These are phyloP conservation scores for Coemansia sp. DNA, from an alignment of 192 early-diverging fungal species.

Conservation along the genomic window DNA sequence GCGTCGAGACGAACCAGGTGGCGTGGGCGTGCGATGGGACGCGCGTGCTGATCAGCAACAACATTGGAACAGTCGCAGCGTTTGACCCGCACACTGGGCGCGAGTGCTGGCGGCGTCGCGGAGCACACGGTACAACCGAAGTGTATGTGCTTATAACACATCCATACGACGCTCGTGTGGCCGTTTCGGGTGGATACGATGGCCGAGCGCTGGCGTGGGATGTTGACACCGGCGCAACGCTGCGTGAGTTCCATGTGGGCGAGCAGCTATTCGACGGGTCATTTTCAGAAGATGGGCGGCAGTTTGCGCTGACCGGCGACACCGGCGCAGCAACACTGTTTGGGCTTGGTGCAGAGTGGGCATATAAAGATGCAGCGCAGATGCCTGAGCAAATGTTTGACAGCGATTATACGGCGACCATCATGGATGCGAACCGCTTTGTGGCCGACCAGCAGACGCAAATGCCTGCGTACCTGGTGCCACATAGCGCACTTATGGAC, in stretches of 20 bases:
- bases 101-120: constrained; percentile 36
- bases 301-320: constrained; percentile 71
- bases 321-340: constrained; percentile 70
- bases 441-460: constrained; percentile 74
- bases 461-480: constrained; percentile 66
- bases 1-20: constrained; percentile 58
- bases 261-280: constrained; percentile 68
- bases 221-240: constrained; percentile 55
- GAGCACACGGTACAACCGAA: constrained; percentile 50
- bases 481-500: constrained; percentile 61
- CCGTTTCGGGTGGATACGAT: constrained; percentile 81
- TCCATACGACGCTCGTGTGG: constrained; percentile 66
- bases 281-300: constrained; percentile 73
- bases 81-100: constrained; percentile 68
- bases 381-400: constrained; percentile 78
- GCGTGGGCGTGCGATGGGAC: constrained; percentile 73
- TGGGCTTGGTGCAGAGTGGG: constrained; percentile 60
- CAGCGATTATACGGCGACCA: constrained; percentile 71
- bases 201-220: constrained; percentile 83
- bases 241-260: constrained; percentile 56
- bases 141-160: constrained; percentile 76
- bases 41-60: constrained; percentile 64
- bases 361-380: constrained; percentile 38
- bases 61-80: constrained; percentile 65
- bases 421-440: constrained; percentile 62